These are phyloP conservation scores for Colletotrichum sp. DNA, from an alignment of 2,329 filamentous ascomycete genomes.

Conservation along the genomic window DNA sequence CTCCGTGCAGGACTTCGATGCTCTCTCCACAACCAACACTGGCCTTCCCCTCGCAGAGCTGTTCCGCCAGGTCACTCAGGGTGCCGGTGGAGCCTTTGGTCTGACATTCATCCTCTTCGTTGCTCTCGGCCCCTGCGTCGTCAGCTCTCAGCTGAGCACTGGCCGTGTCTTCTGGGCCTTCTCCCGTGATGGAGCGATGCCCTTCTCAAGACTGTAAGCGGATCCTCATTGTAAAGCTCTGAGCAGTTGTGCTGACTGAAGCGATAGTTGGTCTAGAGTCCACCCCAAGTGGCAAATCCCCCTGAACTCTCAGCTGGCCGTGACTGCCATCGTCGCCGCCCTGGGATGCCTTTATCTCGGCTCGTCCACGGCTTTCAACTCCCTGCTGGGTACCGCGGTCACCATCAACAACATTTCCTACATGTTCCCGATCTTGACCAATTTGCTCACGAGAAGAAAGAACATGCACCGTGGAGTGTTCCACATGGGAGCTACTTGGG, in stretches of 20 bases:
- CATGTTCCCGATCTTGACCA: constrained; percentile 49
- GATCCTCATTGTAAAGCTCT: constrained; percentile 24
- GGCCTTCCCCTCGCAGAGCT: constrained; percentile 50
- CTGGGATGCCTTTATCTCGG: constrained; percentile 49
- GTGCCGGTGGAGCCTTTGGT: constrained; percentile 45
- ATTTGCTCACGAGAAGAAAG: constrained; percentile 41
- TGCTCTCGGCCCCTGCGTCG: constrained; percentile 45
- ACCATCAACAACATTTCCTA: constrained; percentile 52
- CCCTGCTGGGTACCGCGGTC: constrained; percentile 40
- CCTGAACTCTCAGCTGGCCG: constrained; percentile 40
- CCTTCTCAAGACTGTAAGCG: constrained; percentile 34
- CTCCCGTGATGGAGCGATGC: constrained; percentile 46
- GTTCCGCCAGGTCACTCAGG: constrained; percentile 47
- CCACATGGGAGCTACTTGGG: constrained; percentile 35
- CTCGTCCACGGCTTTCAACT: constrained; percentile 48
- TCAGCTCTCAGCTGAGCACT: constrained; percentile 38
- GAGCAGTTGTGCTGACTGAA: background rate
- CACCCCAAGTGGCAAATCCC: constrained; percentile 39
- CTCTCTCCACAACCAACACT: constrained; percentile 45
- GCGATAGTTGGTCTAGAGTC: constrained; percentile 38
- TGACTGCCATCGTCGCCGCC: constrained; percentile 37
- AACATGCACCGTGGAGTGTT: constrained; percentile 46
- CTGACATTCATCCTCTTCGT: constrained; percentile 46
- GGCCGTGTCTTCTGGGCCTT: constrained; percentile 46
- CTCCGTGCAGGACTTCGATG: constrained; percentile 51